Base-by-base conservation (phyloP, 768 basidiomycete genomes). In the Pholiota conissans region DNA sequence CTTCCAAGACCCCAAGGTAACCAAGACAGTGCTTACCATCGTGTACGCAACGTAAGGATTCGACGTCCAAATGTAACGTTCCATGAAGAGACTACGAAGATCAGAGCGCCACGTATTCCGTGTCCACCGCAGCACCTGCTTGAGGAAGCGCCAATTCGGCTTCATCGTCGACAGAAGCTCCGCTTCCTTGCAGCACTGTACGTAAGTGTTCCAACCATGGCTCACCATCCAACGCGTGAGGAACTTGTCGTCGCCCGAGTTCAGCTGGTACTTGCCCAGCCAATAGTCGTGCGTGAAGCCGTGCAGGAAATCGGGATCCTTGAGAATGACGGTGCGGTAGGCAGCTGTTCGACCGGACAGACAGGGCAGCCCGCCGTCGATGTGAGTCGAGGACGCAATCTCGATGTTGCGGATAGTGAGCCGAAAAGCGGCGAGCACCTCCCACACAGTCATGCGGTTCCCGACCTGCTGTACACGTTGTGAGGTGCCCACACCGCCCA, bases 201-300 rank as follows among this genome's bases (percentile, higher is more conserved):
- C 91, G 69, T 93, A 95, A n/a, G 93, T 95, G 70, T 81, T 89
- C 94, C 95, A 96, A 14, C 93, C 93, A 66, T 95, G 93, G 67
- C 85, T 87, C 58, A 96, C 94, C 91, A 95, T 94, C 94, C 95
- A 96, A 45, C 94, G 79, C 16, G 95, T 98, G 68, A 96, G 76
- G 75, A 93, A 96, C 73, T 96, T 94, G 79, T 93, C 91, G 73
- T 95, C 93, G 22, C 93, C 93, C 3, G 91, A 93, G 71, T 95
- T 95, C 62, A 95, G 85, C 71, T 95, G 93, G 73, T 95, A 96
- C 74, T 94, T 95, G 55, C 89, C 91, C 32, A 94, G 73, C 93
- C 93, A 95, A 68, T 86, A 91, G 71, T 96, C 94, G 71, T 95
- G 91, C 14, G 93, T 95, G 75, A 96, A 97, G 26, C 91, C 91